Evolutionary conservation across 352 stramenopile genomes (phyloP), one percentile per base, ranked within the genome.

Genomic region (Aphanomyces stellatus): DNA sequence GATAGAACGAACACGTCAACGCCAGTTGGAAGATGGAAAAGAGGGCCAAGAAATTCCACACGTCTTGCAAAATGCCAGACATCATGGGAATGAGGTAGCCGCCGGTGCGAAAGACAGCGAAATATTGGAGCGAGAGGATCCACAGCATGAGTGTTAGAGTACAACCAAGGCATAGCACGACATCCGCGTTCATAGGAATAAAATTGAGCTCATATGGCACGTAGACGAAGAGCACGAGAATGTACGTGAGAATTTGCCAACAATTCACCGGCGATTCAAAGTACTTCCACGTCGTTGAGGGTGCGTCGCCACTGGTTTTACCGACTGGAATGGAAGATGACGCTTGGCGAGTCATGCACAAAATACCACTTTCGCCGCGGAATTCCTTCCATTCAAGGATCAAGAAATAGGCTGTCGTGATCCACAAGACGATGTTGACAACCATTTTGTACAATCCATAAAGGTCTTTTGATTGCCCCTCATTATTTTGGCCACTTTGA

Each of bases 61-160:
- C 59, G 46, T 66, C 59, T 22, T 53, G 30, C 4, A 66, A 27
- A 19, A 66, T 30, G 24, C 59, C 59, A 10, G 59, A 61, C 59
- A 66, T 66, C 59, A 66, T 66, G 0, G 59, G 59, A 2, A 66
- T 6, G 42, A 66, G 46, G 34, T 66, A 66, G 27, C 59, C 59
- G 22, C 30, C 59, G 1, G 59, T 66, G 11, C 42, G 59, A 55
- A 56, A 66, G 3, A 66, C 59, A 3, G 59, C 59, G 31, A 66
- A 66, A 35, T 66, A 66, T 28, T 66, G 37, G 34, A 66, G 59
- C 46, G 59, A 65, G 17, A 65, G 33, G 46, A 65, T 65, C 59
- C 59, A 65, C 4, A 65, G 37, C 17, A 42, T 30, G 19, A 66
- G 46, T 15, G 59, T 66, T 6, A 66, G 33, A 11, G 27, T 40